Conservation (phyloP, 371 early-diverging fungal genomes). For the Synchytrium microbalum region DNA sequence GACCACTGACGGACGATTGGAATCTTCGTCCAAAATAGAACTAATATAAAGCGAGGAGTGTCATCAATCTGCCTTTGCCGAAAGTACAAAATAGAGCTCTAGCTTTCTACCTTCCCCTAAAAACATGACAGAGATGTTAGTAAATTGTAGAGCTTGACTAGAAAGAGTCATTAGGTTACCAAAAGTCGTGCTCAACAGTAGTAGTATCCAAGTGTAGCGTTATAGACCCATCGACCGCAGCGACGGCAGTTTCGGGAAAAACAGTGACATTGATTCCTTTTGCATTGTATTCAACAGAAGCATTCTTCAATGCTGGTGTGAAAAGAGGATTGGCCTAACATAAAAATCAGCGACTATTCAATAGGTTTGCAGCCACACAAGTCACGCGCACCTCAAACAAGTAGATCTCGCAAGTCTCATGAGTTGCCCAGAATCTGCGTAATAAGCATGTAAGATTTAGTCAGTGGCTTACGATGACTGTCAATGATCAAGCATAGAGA, state of each 20-base stretch:
- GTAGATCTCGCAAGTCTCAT: not conserved
- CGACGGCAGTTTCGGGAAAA: not conserved
- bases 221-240: not conserved
- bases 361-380: too few species aligned
- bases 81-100: too few species aligned
- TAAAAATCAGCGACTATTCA: too few species aligned
- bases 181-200: too few species aligned
- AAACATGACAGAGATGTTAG: too few species aligned
- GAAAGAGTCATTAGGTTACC: too few species aligned
- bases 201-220: not conserved
- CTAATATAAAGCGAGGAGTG: not conserved
- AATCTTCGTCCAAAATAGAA: not conserved
- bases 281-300: not conserved
- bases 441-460: not conserved
- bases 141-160: too few species aligned
- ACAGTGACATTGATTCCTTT: not conserved
- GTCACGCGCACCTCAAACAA: not conserved
- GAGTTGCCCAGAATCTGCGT: not conserved
- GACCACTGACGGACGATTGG: not conserved
- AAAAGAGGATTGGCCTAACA: not conserved
- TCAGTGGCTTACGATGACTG: too few species aligned
- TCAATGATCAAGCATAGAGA: too few species aligned
- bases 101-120: too few species aligned
- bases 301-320: not conserved
- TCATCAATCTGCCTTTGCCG: too few species aligned